phyloP scores from a whole-genome alignment of 2,329 filamentous ascomycete species.

The Raffaelea ambrosiae region DNA sequence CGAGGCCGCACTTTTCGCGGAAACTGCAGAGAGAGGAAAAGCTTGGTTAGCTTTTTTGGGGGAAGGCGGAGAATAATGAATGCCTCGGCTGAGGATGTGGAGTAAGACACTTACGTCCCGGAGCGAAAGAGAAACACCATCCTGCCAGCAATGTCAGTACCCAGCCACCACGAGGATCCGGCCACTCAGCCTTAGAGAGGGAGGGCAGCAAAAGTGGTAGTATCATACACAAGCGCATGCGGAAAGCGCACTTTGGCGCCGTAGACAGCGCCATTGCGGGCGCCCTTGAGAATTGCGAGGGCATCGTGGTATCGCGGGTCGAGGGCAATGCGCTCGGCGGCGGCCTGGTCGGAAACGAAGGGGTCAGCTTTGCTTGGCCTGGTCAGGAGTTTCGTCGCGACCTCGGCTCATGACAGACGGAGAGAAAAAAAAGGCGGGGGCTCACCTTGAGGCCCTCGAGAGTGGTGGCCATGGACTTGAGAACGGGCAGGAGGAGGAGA shows the following conservation, averaged over 20 bases:
- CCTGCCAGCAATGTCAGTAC: slow-evolving; percentile 30
- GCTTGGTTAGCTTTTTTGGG: slow-evolving; percentile 2
- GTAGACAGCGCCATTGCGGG: slow-evolving; percentile 95
- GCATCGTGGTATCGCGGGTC: slow-evolving; percentile 80
- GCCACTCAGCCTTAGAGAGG: too few species aligned
- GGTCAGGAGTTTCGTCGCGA: too few species aligned
- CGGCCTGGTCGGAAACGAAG: slow-evolving; percentile 41
- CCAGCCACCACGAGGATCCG: too few species aligned
- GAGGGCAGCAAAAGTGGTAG: too few species aligned
- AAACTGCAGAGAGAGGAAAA: slow-evolving; percentile 31
- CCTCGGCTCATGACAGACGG: too few species aligned
- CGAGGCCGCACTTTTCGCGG: slow-evolving; percentile 66
- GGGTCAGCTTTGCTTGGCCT: neutral
- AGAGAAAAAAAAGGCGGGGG: neutral
- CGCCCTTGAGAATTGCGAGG: slow-evolving; percentile 79
- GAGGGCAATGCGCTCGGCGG: slow-evolving; percentile 67
- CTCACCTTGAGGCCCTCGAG: slow-evolving; percentile 1
- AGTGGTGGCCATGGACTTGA: neutral
- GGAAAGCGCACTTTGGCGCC: slow-evolving; percentile 97
- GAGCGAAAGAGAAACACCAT: slow-evolving; percentile 97
- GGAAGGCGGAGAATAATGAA: too few species aligned
- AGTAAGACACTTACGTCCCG: slow-evolving; percentile 57
- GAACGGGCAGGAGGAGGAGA: too few species aligned
- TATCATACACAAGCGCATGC: slow-evolving; percentile 78
- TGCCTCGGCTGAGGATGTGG: slow-evolving; percentile 2